Evolutionary conservation across 805 yeast species (phyloP).

Genomic region (Kuraishia ogatae): DNA sequence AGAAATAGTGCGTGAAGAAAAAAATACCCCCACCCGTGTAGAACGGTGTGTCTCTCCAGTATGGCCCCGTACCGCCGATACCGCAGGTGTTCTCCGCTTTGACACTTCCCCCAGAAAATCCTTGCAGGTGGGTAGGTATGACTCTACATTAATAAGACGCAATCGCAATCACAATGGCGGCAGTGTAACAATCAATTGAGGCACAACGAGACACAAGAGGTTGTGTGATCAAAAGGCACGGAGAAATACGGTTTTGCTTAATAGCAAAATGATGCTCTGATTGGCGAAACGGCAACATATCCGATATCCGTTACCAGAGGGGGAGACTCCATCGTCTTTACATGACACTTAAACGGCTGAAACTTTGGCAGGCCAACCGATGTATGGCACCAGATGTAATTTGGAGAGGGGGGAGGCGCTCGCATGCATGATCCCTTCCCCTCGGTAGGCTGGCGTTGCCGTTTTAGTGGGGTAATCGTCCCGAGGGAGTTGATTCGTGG

Average conservation of each 20-base stretch:
- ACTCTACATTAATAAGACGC: background rate
- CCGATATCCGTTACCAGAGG: background rate
- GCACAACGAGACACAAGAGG: background rate
- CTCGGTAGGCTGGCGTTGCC: background rate
- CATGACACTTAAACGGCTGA: background rate
- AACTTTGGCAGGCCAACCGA: background rate
- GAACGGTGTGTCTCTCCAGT: background rate
- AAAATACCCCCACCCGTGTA: background rate
- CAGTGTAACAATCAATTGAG: background rate
- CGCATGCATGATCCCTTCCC: background rate
- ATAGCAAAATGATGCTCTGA: background rate
- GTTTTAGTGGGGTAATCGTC: background rate
- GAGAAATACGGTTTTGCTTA: background rate
- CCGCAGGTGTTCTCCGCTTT: background rate
- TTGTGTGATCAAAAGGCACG: background rate
- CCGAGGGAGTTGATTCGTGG: background rate
- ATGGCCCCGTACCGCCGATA: background rate
- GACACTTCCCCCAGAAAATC: background rate
- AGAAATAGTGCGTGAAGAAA: background rate
- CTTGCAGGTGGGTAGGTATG: background rate
- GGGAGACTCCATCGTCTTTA: background rate
- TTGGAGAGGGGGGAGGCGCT: background rate
- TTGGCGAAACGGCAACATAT: background rate
- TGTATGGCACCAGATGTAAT: background rate
- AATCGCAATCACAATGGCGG: background rate